phyloP scores from a whole-genome alignment of 1,284 basidiomycete species.

The Schizophyllum commune region DNA sequence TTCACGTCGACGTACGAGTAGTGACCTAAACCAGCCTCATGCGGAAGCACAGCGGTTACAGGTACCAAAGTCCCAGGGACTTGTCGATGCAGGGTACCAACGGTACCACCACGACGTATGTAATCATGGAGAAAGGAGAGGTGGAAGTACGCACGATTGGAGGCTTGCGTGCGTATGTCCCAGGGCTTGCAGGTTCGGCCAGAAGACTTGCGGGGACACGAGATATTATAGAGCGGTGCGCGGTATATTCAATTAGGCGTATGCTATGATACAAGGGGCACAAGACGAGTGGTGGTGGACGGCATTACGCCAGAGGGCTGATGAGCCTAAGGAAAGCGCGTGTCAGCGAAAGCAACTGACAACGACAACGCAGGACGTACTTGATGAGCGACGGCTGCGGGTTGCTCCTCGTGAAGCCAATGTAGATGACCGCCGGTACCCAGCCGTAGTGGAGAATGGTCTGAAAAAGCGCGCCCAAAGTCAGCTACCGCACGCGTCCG shows the following conservation, averaged over 20 bases:
- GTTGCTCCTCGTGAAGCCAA: slow-evolving; percentile 83
- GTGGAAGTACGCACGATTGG: slow-evolving; percentile 21
- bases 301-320: slow-evolving; percentile 74
- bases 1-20: slow-evolving; percentile 35
- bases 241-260: background rate
- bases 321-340: slow-evolving; percentile 55
- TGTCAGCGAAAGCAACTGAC: slow-evolving; percentile 8
- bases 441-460: slow-evolving; percentile 86
- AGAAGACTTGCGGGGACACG: background rate
- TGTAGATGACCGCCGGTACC: slow-evolving; percentile 91
- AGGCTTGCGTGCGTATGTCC: background rate
- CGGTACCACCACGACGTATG: slow-evolving; percentile 59
- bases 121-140: slow-evolving; percentile 44
- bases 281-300: slow-evolving; percentile 3
- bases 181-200: background rate
- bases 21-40: slow-evolving; percentile 40
- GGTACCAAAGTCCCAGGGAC: slow-evolving; percentile 13
- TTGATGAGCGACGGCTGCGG: slow-evolving; percentile 93
- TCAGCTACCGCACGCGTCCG: background rate
- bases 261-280: background rate
- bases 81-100: slow-evolving; percentile 28
- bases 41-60: slow-evolving; percentile 36
- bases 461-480: slow-evolving; percentile 30
- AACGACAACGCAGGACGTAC: slow-evolving; percentile 37
- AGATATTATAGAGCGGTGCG: background rate